Conservation (phyloP, 768 basidiomycete species). For the Leccinum rimulosum region DNA sequence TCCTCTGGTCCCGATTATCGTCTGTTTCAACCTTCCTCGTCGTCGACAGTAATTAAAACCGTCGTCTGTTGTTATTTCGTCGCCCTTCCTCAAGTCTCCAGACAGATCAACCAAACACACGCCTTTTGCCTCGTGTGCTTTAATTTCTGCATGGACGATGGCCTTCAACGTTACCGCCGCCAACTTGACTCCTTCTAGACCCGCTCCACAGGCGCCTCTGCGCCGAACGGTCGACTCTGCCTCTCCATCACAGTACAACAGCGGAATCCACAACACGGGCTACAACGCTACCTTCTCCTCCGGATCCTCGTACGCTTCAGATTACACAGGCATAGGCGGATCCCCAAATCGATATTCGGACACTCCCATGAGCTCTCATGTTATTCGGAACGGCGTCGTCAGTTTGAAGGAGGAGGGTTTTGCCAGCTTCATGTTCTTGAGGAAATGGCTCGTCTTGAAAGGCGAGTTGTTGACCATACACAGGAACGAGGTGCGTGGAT, state of each 20-base stretch:
- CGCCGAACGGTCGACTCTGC: slow-evolving; percentile 44
- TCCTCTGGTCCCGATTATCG: background rate
- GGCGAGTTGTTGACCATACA: slow-evolving; percentile 78
- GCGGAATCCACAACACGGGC: slow-evolving; percentile 49
- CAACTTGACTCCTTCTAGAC: slow-evolving; percentile 73
- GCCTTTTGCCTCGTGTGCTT: slow-evolving; percentile 12
- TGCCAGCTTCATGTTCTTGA: slow-evolving; percentile 87
- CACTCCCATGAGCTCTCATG: slow-evolving; percentile 35
- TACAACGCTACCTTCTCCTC: slow-evolving; percentile 60
- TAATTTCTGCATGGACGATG: slow-evolving; percentile 33
- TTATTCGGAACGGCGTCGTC: slow-evolving; percentile 71
- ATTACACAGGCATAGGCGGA: slow-evolving; percentile 82
- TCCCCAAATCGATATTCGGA: slow-evolving; percentile 60
- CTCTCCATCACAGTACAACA: slow-evolving; percentile 30
- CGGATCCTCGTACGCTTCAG: slow-evolving; percentile 57
- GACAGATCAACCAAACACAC: background rate
- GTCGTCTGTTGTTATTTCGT: background rate
- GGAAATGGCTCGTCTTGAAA: slow-evolving; percentile 85
- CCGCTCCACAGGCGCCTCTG: slow-evolving; percentile 69
- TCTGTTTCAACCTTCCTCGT: background rate
- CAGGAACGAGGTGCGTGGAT: slow-evolving; percentile 79
- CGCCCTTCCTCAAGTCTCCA: background rate
- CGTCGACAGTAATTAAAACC: background rate
- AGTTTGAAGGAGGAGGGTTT: slow-evolving; percentile 94
- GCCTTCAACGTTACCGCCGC: slow-evolving; percentile 49